These are phyloP conservation scores for Austroboletus niveus DNA, from an alignment of 1,284 basidiomycete species.

Conservation along the genomic window DNA sequence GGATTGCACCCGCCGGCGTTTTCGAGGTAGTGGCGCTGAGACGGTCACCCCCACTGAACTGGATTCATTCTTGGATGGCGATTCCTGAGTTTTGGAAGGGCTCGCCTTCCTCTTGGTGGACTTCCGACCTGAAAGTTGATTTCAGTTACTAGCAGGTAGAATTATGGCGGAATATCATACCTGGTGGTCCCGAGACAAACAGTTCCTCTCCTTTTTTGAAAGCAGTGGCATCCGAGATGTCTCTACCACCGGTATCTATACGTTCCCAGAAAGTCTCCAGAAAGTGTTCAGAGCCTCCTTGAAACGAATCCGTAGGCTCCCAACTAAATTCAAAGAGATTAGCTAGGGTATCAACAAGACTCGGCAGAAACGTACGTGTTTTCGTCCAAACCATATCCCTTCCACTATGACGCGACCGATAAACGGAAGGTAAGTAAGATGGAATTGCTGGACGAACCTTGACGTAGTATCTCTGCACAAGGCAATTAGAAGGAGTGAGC, in stretches of 20 bases:
- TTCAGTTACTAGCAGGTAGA: constrained; percentile 4
- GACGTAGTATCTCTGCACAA: constrained; percentile 56
- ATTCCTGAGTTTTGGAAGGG: constrained; percentile 1
- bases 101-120: constrained; percentile 24
- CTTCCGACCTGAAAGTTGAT: constrained; percentile 13
- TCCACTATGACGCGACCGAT: constrained; percentile 51
- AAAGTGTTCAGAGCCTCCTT: constrained; percentile 52
- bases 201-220: constrained; percentile 59
- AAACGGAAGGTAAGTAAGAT: constrained; percentile 1
- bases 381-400: constrained; percentile 55
- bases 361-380: constrained; percentile 57
- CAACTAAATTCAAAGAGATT: constrained; percentile 43
- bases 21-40: constrained; percentile 25
- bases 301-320: constrained; percentile 66
- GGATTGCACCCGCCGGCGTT: constrained; percentile 22
- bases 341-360: background rate
- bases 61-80: constrained; percentile 5
- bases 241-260: constrained; percentile 48
- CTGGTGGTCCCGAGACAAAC: constrained; percentile 53
- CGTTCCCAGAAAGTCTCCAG: constrained; percentile 61
- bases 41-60: constrained; percentile 9
- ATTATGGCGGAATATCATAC: constrained; percentile 34
- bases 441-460: constrained; percentile 44
- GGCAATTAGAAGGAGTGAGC: constrained; percentile 18
- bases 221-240: constrained; percentile 43